A percentile compares a stretch with the other conserved stretches of the same genome.
These are phyloP conservation scores for Colletotrichum theobromicola DNA, from an alignment of 2,329 filamentous ascomycete genomes.

Conservation along the genomic window DNA sequence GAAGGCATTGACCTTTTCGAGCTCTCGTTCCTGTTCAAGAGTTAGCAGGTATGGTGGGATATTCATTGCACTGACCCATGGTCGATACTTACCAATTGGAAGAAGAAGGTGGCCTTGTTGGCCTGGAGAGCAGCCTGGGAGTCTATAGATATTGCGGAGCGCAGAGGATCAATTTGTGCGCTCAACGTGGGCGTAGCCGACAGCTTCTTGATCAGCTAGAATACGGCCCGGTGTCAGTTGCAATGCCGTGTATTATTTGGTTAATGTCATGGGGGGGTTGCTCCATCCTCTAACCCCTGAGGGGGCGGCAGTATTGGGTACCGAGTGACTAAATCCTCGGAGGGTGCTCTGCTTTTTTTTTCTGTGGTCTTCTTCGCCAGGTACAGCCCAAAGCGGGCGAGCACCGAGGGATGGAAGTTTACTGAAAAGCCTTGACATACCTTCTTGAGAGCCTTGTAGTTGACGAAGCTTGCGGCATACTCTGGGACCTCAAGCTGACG, in stretches of 20 bases:
- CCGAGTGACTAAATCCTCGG: conserved; percentile 10
- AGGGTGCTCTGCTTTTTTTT: not conserved
- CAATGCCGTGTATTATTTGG: conserved; percentile 13
- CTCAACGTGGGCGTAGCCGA: conserved; percentile 87
- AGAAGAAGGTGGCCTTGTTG: conserved; percentile 99
- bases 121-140: conserved; percentile 91
- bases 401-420: not conserved
- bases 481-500: conserved; percentile 98
- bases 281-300: conserved; percentile 14
- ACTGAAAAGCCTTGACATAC: conserved; percentile 50
- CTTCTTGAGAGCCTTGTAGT: conserved; percentile 99
- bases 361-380: not conserved
- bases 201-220: conserved; percentile 95
- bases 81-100: conserved; percentile 75
- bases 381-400: not conserved
- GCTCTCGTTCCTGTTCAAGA: conserved; percentile 81
- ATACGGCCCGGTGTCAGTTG: conserved; percentile 33
- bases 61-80: conserved; percentile 21
- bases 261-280: conserved; percentile 17
- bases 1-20: conserved; percentile 98
- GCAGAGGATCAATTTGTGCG: conserved; percentile 71
- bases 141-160: conserved; percentile 60
- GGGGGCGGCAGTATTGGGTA: conserved; percentile 15
- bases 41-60: conserved; percentile 41
- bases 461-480: conserved; percentile 98